Evolutionary conservation across 2,329 filamentous ascomycete species (phyloP).

Genomic region (Aspergillus aculeatus): DNA sequence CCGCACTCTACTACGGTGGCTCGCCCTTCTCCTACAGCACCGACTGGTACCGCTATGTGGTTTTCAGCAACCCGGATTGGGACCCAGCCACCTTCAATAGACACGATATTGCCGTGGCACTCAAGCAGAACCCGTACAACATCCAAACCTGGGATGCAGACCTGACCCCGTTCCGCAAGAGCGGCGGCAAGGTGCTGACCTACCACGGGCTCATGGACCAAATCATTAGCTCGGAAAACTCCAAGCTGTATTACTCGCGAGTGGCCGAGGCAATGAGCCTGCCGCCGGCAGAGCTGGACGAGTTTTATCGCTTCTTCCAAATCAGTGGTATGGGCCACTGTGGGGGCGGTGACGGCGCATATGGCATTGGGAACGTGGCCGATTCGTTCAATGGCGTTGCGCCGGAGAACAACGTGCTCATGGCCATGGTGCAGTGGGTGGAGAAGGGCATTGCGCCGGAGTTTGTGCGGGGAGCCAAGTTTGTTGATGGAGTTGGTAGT

Average conservation of each 20-base stretch:
- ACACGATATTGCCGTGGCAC: constrained; percentile 38
- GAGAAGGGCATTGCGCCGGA: constrained; percentile 45
- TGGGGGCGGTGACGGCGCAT: constrained; percentile 41
- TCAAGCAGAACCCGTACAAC: constrained; percentile 47
- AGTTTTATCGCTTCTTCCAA: constrained; percentile 50
- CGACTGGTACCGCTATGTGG: constrained; percentile 40
- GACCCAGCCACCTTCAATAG: constrained; percentile 35
- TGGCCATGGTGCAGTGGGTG: constrained; percentile 52
- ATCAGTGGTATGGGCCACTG: constrained; percentile 59
- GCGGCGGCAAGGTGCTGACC: constrained; percentile 43
- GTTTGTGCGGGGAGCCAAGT: constrained; percentile 46
- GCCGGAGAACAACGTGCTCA: constrained; percentile 49
- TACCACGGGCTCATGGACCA: constrained; percentile 48
- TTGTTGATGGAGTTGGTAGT: constrained; percentile 38
- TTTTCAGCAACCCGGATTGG: constrained; percentile 44
- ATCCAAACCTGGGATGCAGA: constrained; percentile 51
- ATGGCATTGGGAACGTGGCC: constrained; percentile 40
- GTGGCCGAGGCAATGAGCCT: constrained; percentile 42
- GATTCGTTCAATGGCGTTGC: constrained; percentile 23
- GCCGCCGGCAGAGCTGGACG: constrained; percentile 33
- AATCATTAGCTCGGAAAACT: constrained; percentile 53
- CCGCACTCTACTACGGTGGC: constrained; percentile 12
- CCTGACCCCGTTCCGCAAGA: constrained; percentile 46
- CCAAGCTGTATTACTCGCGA: constrained; percentile 53
- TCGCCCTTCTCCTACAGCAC: constrained; percentile 8